phyloP scores from a whole-genome alignment of 768 basidiomycete species.

The Tremella fuciformis region DNA sequence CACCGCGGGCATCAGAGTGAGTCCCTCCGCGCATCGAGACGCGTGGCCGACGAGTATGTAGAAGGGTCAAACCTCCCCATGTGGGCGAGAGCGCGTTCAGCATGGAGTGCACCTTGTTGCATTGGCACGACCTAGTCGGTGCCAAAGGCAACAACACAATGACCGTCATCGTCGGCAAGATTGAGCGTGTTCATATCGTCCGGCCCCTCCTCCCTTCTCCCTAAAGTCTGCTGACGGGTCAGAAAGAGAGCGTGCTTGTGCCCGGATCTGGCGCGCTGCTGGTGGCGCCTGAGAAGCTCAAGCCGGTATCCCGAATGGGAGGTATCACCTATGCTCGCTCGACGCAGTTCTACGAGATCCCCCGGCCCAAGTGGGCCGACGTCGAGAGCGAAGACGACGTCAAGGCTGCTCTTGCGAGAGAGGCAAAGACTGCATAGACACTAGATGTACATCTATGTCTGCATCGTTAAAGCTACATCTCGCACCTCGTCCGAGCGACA shows the following conservation, averaged over 20 bases:
- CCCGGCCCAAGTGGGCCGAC: not conserved
- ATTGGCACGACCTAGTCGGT: constrained; percentile 33
- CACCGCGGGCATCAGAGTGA: constrained; percentile 36
- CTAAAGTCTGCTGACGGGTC: not conserved
- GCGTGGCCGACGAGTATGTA: not conserved
- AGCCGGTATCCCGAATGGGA: constrained; percentile 57
- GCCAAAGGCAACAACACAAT: constrained; percentile 23
- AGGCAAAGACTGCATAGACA: not conserved
- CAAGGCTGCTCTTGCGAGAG: not conserved
- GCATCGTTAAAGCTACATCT: too few species aligned
- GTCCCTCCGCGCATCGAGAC: not conserved
- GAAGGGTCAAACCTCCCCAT: constrained; percentile 48
- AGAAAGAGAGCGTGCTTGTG: constrained; percentile 45
- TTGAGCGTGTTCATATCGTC: constrained; percentile 51
- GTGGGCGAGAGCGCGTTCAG: constrained; percentile 53
- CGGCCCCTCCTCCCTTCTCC: constrained; percentile 6
- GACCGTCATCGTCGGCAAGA: constrained; percentile 48
- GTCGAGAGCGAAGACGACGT: not conserved
- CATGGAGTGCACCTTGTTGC: constrained; percentile 52
- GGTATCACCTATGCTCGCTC: constrained; percentile 51
- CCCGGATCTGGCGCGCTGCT: constrained; percentile 30
- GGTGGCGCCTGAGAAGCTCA: constrained; percentile 41
- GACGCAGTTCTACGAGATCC: not conserved
- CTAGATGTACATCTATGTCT: too few species aligned
- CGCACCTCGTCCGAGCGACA: too few species aligned